phyloP scores from a whole-genome alignment of 768 basidiomycete species.

The Boletus sp. region DNA sequence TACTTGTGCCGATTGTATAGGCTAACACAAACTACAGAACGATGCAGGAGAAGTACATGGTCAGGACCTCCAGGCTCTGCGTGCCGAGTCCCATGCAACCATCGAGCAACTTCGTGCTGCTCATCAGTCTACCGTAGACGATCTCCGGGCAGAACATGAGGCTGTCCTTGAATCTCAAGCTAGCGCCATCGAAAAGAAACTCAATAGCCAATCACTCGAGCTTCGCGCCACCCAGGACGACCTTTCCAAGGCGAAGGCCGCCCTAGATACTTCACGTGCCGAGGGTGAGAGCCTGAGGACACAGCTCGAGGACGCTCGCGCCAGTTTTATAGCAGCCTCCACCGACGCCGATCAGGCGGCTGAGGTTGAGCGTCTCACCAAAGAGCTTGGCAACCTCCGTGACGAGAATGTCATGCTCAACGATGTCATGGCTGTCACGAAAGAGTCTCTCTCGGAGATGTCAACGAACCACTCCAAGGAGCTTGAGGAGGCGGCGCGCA shows the following conservation, averaged over 20 bases:
- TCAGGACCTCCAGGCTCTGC: constrained; percentile 69
- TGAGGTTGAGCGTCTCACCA: constrained; percentile 53
- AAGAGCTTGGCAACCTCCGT: constrained; percentile 60
- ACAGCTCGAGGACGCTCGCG: constrained; percentile 65
- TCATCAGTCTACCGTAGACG: constrained; percentile 59
- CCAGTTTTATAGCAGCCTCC: constrained; percentile 41
- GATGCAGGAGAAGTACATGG: constrained; percentile 71
- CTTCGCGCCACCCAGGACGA: constrained; percentile 86
- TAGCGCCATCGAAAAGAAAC: constrained; percentile 58
- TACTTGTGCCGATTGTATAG: neutral
- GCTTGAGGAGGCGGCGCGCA: constrained; percentile 71
- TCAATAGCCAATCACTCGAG: constrained; percentile 61
- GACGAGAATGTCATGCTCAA: constrained; percentile 67
- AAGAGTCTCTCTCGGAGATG: constrained; percentile 68
- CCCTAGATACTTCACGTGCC: constrained; percentile 47
- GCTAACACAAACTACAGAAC: constrained; percentile 41
- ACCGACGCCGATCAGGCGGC: constrained; percentile 48
- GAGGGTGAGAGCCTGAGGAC: constrained; percentile 57
- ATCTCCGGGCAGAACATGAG: constrained; percentile 63
- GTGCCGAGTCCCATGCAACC: constrained; percentile 60
- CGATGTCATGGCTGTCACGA: constrained; percentile 66
- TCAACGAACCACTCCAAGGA: constrained; percentile 67
- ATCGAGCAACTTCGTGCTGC: constrained; percentile 67
- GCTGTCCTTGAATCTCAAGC: constrained; percentile 57
- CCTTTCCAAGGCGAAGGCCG: constrained; percentile 69